Percentiles rank a stretch among this genome's conserved stretches.
Conservation (phyloP, 23 red algal species). For the Agarophyton chilense region DNA sequence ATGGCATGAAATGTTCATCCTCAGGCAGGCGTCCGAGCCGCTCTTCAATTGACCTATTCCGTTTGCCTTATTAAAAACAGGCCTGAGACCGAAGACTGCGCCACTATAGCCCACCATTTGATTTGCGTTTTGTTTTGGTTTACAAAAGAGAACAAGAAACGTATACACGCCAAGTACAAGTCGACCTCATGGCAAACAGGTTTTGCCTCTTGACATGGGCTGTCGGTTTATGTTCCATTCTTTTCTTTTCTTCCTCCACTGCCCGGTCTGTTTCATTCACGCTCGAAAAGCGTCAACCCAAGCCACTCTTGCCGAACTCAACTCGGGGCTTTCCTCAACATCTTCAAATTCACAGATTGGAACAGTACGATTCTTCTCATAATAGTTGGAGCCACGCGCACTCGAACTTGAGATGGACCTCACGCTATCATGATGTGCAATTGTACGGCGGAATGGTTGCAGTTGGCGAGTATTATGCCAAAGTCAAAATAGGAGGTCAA, state of each 20-base stretch:
- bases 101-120: no score
- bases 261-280: slow-evolving; percentile 12
- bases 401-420: slow-evolving; percentile 12
- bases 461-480: slow-evolving; percentile 92
- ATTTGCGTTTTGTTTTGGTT: background rate
- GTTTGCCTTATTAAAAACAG: no score
- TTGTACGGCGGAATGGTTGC: slow-evolving; percentile 84
- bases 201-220: background rate
- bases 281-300: slow-evolving; percentile 19
- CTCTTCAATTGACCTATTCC: background rate
- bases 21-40: background rate
- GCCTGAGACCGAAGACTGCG: background rate
- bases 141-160: no score
- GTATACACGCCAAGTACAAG: background rate
- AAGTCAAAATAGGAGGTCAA: slow-evolving; percentile 90
- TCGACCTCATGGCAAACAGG: background rate
- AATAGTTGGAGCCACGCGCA: background rate
- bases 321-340: slow-evolving; percentile 21
- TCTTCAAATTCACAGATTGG: slow-evolving; percentile 27
- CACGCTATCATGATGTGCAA: slow-evolving; percentile 64
- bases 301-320: slow-evolving; percentile 7
- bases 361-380: background rate
- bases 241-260: background rate
- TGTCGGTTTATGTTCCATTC: background rate
- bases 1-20: background rate